Base-by-base conservation (phyloP, 2,329 filamentous ascomycete genomes). In the Colletotrichum cordylinicola region DNA sequence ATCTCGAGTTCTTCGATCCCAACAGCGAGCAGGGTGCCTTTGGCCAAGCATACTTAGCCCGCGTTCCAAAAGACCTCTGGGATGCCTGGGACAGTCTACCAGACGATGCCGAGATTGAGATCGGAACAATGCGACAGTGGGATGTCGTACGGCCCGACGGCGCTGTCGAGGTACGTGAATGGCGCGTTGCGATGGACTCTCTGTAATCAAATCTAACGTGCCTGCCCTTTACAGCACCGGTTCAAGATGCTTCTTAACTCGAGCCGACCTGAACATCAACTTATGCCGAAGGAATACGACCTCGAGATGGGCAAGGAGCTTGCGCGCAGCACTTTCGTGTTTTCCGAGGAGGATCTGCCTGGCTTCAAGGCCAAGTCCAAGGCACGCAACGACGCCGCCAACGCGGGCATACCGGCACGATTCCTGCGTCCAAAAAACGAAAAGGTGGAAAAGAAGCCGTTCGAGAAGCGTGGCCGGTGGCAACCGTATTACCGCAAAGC, bases 221-320 rank as follows among this genome's bases (percentile, higher is more conserved):
- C 39, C 16, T 8, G 8, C 6, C 12, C 10, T 21, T 43, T 18
- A 61, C 77, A 88, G 82, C 83, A 86, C 76, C 87, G 87, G 74
- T 85, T 90, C 77, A 85, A 93, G 83, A 94, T 98, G 86, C 90
- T 95, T 77, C 89, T 98, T 58, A 88, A 90, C 80, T 89, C 89
- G 27, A 89, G 92, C 67, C 88, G 93, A 67, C 87, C 91, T 9
- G 89, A 92, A 77, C 95, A 98, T 82, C 90, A 93, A 79, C 86
- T 90, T 7, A 89, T 98, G n/a, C 96, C 96, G 13, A 95, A 95
- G 81, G 95, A 98, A 81, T 99, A 98, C 85, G 91, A 95, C 79
- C 87, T 98, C 74, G 93, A 95, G 62, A 89, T 95, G 62, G 93
- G 85, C 71, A 88, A 89, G 33, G 77, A 78, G 18, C 69, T 77